These are phyloP conservation scores for Chenopodium formosanum DNA, from an alignment of 148 eudicot species.

Conservation along the genomic window DNA sequence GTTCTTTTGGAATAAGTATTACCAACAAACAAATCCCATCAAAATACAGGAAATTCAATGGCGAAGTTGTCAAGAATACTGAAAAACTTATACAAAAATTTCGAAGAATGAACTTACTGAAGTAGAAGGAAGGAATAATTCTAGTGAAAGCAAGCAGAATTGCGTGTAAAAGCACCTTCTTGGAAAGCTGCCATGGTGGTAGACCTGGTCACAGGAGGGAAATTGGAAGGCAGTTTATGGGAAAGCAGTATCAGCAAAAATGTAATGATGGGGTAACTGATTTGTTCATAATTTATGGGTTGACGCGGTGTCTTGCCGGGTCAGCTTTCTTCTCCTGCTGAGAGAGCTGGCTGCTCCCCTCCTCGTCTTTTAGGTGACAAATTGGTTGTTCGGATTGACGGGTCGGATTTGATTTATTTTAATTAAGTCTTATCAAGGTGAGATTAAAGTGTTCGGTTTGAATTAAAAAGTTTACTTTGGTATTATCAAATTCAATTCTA, in stretches of 20 bases:
- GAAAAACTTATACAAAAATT: not conserved
- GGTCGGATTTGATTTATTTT: not conserved
- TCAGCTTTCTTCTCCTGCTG: not conserved
- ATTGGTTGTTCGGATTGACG: not conserved
- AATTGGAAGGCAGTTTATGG: not conserved
- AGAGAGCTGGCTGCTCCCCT: not conserved
- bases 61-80: not conserved
- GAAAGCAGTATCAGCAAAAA: not conserved
- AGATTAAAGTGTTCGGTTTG: no score
- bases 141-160: not conserved
- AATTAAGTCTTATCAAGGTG: no score
- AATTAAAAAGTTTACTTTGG: no score
- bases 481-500: no score
- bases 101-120: not conserved
- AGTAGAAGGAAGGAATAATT: not conserved
- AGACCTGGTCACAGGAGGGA: not conserved
- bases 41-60: not conserved
- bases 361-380: not conserved
- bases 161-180: not conserved
- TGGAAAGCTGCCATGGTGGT: not conserved
- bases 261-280: not conserved
- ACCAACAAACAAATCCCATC: slow-evolving; percentile 1
- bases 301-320: slow-evolving; percentile 15
- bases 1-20: not conserved
- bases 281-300: not conserved